These are phyloP conservation scores for Pichia sp. DNA, from an alignment of 1,139 yeast genomes.

Conservation along the genomic window DNA sequence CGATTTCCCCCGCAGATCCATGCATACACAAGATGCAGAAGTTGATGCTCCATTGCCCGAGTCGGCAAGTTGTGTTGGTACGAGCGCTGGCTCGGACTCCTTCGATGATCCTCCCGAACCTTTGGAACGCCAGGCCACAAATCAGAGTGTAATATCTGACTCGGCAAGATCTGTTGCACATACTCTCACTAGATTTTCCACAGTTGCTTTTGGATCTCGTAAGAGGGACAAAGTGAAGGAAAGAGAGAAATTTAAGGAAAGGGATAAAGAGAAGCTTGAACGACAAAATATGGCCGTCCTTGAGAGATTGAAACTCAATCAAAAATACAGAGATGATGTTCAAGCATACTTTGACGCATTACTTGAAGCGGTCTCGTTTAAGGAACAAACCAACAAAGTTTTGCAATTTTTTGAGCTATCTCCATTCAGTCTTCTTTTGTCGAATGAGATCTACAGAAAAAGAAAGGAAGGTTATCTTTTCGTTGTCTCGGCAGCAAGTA, in stretches of 20 bases:
- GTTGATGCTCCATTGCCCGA: no score
- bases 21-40: no score
- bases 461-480: constrained; percentile 89
- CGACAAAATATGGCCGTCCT: constrained; percentile 25
- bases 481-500: constrained; percentile 72
- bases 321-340: constrained; percentile 28
- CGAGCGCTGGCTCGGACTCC: no score
- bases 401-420: constrained; percentile 87
- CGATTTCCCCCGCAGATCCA: no score
- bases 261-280: no score
- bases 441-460: constrained; percentile 72
- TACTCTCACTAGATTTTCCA: constrained; percentile 6
- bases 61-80: no score
- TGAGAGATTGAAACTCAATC: constrained; percentile 18
- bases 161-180: constrained; percentile 4
- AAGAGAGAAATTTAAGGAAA: constrained; percentile 1
- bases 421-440: constrained; percentile 75
- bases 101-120: background rate
- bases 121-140: constrained; percentile 1
- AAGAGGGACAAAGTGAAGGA: background rate
- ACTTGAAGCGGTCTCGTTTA: constrained; percentile 51
- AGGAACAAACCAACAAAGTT: constrained; percentile 74
- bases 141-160: no score
- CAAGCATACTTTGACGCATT: constrained; percentile 61
- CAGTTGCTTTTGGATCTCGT: constrained; percentile 3